Base-by-base conservation (phyloP, 2,329 filamentous ascomycete species). In the Ustilaginoidea virens region DNA sequence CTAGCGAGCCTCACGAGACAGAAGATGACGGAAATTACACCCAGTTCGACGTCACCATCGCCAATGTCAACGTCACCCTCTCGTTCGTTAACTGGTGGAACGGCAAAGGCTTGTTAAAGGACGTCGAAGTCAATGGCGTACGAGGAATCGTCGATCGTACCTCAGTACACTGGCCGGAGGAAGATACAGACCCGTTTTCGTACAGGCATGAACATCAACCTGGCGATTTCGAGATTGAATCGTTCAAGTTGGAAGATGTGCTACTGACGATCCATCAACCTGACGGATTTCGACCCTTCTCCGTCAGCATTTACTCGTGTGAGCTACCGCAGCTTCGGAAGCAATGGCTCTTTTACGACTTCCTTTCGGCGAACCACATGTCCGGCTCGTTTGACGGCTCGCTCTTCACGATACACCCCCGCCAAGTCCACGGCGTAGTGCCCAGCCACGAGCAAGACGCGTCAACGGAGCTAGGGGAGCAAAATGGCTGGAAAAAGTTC, bases 61-160 rank as follows among this genome's bases (percentile, higher is more conserved):
- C 90, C 37, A 92, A 82, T 1, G 82, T 98, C 36, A 93, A 98
- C 45, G 87, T 98, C 23, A 96, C 87, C 0, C 53, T 98, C 16
- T 98, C 90, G 0, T 96, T 98, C 42, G 67, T 85, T n/a, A 96
- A 94, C 49, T 98, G 90, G 90, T 92, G 92, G 72, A 96, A 93
- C 42, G 87, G 90, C 14, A 94, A 87, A 51, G 90, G 90, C 0
- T 65, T 92, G 5, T 60, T 98, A 7, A 77, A 81, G 42, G 82
- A 96, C 47, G 90, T 98, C 23, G 85, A 94, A 47, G 77, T 98
- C 29, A 90, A 85, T 46, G 90, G 90, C 4, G 80, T 98, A 17
- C 72, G 90, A 34, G 90, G 90, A 14, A 82, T 96, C 5, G 67
- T 98, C 25, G 90, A 98, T 52, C 72, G 90, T 34, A 93, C 85